These are phyloP conservation scores for Luvunga scandens DNA, from an alignment of 345 rosid genomes.

Conservation along the genomic window DNA sequence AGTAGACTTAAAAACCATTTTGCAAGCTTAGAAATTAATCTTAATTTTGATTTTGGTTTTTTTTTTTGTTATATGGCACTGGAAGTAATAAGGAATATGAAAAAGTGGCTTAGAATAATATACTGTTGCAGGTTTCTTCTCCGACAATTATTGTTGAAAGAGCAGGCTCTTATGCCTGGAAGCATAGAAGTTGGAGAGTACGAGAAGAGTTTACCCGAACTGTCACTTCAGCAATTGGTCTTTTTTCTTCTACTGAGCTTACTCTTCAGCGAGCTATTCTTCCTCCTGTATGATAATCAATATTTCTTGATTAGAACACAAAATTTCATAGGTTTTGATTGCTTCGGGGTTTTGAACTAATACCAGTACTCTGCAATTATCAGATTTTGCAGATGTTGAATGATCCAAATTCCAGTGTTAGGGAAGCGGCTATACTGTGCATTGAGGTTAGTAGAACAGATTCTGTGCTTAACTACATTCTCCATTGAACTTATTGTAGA, in stretches of 20 bases:
- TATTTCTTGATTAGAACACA: constrained; percentile 5
- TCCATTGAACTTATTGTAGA: neutral
- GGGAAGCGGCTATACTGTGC: constrained; percentile 91
- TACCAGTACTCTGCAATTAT: constrained; percentile 10
- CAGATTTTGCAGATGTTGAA: constrained; percentile 93
- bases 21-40: too few species aligned
- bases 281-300: constrained; percentile 60
- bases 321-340: neutral
- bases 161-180: constrained; percentile 97
- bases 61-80: neutral
- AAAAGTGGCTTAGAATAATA: constrained; percentile 9
- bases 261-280: constrained; percentile 97
- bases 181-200: constrained; percentile 95
- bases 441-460: constrained; percentile 59
- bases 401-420: constrained; percentile 83
- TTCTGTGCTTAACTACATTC: neutral
- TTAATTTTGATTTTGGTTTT: neutral
- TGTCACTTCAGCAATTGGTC: constrained; percentile 86
- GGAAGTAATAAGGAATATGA: neutral
- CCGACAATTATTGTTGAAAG: constrained; percentile 97
- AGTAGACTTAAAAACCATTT: neutral
- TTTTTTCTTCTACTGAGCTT: constrained; percentile 91
- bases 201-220: constrained; percentile 96
- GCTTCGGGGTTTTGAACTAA: constrained; percentile 7
- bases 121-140: constrained; percentile 75